Evolutionary conservation across 805 yeast species (phyloP), one percentile per base, ranked within the genome.

Genomic region (Barnettozyma wickerhamii): DNA sequence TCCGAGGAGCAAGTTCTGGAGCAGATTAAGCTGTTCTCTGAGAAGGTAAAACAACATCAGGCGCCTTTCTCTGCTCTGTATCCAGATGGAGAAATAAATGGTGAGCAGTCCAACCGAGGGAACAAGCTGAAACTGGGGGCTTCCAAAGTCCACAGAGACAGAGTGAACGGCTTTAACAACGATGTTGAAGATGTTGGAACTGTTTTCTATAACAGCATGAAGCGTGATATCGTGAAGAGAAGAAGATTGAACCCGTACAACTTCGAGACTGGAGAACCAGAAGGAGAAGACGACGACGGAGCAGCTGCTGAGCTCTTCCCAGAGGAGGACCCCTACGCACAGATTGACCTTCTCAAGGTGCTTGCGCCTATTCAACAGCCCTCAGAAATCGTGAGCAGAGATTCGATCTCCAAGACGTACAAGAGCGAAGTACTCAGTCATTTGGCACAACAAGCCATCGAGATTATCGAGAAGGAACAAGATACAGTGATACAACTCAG

Each of bases 301-400:
- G 40, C 32, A 10, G 37, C 21, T 4, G 30, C 26, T 4, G 19
- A n/a, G 4, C 28, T 19, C 20, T 26, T 20, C 18, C 36, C 53
- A n/a, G 72, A 65, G 7, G 65, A 64, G 20, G 70, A 71, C 41
- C 65, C 79, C 13, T 70, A 79, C 49, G 58, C 61, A 7, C 66
- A 72, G 4, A 68, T 81, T 2, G 72, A 79, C 50, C 58, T 82
- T 3, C 75, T 72, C 21, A 66, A 79, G 33, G 68, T 89, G 15
- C 64, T 93, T 45, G 77, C 82, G 5, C 96, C 98, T 0, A 76
- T 93, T 12, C 69, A 77, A 7, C 84, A 85, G 42, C 93, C 96
- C 0, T 71, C 85, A 3, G 96, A 93, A 51, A 63, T 91, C 2
- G 75, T 84, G 1, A 69, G 71, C 3, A 90, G 87, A 53, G 82